phyloP scores from a whole-genome alignment of 2,329 filamentous ascomycete species.

The Neoscytalidium dimidiatum region DNA sequence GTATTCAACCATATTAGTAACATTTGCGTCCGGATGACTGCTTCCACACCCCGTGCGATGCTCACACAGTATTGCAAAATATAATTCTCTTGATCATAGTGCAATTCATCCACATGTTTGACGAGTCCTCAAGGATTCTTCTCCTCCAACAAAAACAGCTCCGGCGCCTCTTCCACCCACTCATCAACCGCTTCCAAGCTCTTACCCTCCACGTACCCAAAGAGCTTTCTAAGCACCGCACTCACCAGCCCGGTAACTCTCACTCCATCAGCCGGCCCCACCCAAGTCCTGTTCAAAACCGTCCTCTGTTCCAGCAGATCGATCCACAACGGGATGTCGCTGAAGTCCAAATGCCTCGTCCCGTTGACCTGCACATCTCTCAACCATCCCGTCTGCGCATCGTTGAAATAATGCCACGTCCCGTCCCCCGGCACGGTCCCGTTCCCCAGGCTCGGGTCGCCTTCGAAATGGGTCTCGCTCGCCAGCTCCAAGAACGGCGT shows the following conservation, averaged over 20 bases:
- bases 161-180: background rate
- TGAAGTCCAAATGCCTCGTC: slow-evolving; percentile 27
- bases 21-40: no score
- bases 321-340: slow-evolving; percentile 29
- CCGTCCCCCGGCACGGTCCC: background rate
- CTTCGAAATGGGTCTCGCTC: slow-evolving; percentile 21
- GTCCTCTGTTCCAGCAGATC: slow-evolving; percentile 27
- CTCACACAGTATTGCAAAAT: no score
- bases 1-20: no score
- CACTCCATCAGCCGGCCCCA: background rate
- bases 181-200: background rate
- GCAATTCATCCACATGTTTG: background rate
- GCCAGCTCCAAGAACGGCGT: slow-evolving; percentile 28
- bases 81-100: background rate
- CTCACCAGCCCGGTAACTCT: background rate
- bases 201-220: background rate
- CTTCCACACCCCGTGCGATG: no score
- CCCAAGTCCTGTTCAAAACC: slow-evolving; percentile 13
- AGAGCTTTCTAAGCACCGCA: background rate
- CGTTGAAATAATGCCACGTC: slow-evolving; percentile 27
- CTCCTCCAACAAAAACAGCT: background rate
- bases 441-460: background rate
- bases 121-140: background rate
- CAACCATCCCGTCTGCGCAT: slow-evolving; percentile 28
- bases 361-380: slow-evolving; percentile 27